A percentile compares a stretch with the other conserved stretches of the same genome.
Evolutionary conservation across 2,329 filamentous ascomycete species (phyloP).

Genomic region (Aspergillus neotritici): DNA sequence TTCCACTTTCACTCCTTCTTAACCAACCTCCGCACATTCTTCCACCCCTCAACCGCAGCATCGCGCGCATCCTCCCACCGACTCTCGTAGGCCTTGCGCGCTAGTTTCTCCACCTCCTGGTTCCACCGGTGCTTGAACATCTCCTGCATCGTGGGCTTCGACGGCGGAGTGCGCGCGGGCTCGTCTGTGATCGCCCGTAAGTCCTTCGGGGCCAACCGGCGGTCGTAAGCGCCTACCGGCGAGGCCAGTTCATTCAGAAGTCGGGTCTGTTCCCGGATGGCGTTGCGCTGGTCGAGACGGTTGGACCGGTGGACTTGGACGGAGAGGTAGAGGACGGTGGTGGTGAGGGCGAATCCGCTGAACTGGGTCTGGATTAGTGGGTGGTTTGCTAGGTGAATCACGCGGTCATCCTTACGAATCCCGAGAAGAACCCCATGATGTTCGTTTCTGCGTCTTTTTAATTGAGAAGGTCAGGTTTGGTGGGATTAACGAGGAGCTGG

Average conservation of each 20-base stretch:
- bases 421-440: slow-evolving; percentile 31
- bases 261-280: slow-evolving; percentile 42
- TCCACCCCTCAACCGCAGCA: slow-evolving; percentile 46
- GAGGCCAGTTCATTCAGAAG: slow-evolving; percentile 37
- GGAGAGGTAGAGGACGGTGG: slow-evolving; percentile 66
- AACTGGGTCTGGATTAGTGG: slow-evolving; percentile 47
- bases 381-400: neutral
- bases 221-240: slow-evolving; percentile 32
- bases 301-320: slow-evolving; percentile 64
- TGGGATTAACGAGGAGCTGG: too few species aligned
- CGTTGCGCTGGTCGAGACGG: slow-evolving; percentile 46
- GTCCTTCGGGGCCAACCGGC: slow-evolving; percentile 19
- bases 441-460: neutral
- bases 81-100: slow-evolving; percentile 59
- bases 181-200: neutral
- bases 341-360: slow-evolving; percentile 69
- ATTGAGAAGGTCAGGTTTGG: too few species aligned
- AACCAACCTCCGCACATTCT: slow-evolving; percentile 35
- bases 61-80: slow-evolving; percentile 59
- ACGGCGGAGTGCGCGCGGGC: neutral
- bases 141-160: slow-evolving; percentile 52
- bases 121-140: slow-evolving; percentile 75
- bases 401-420: slow-evolving; percentile 72
- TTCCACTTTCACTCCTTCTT: slow-evolving; percentile 32
- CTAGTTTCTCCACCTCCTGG: slow-evolving; percentile 61